These are phyloP conservation scores for Phialemoniopsis sp. DNA, from an alignment of 2,329 filamentous ascomycete genomes.

Conservation along the genomic window DNA sequence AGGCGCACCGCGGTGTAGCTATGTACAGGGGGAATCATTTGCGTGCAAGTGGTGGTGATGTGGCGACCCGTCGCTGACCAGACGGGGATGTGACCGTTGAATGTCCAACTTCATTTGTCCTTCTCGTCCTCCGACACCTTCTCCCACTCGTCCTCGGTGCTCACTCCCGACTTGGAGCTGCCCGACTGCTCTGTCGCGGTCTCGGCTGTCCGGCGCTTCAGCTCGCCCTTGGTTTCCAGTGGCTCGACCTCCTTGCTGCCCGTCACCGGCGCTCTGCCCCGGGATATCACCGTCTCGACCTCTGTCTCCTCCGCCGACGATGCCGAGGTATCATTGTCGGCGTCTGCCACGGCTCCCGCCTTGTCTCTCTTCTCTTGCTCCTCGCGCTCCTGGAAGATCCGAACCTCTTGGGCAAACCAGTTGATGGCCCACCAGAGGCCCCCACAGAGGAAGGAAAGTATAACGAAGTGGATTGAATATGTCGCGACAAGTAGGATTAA, in stretches of 20 bases:
- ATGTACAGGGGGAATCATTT: no score
- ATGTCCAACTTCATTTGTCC: constrained; percentile 35
- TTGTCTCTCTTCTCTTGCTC: constrained; percentile 34
- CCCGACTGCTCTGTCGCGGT: constrained; percentile 22
- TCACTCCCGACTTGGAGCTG: constrained; percentile 53
- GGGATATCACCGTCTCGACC: constrained; percentile 21
- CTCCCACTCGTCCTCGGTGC: constrained; percentile 97
- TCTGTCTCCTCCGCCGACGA: constrained; percentile 23
- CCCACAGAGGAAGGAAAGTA: constrained; percentile 74
- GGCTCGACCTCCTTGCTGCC: constrained; percentile 34
- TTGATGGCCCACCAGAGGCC: constrained; percentile 93
- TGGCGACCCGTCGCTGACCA: no score
- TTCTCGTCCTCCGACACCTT: constrained; percentile 76
- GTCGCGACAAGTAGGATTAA: constrained; percentile 73
- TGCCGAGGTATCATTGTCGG: constrained; percentile 27
- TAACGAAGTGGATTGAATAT: constrained; percentile 81
- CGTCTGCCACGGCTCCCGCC: constrained; percentile 18
- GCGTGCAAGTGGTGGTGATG: no score
- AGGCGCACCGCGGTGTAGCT: no score
- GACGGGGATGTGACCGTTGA: not conserved
- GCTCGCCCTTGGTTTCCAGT: constrained; percentile 33
- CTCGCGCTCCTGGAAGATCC: constrained; percentile 37
- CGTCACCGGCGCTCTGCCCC: constrained; percentile 12
- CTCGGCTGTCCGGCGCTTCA: constrained; percentile 41
- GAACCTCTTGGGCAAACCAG: constrained; percentile 80